phyloP scores from a whole-genome alignment of 371 early-diverging fungal species.

The Apophysomyces ossiformis region DNA sequence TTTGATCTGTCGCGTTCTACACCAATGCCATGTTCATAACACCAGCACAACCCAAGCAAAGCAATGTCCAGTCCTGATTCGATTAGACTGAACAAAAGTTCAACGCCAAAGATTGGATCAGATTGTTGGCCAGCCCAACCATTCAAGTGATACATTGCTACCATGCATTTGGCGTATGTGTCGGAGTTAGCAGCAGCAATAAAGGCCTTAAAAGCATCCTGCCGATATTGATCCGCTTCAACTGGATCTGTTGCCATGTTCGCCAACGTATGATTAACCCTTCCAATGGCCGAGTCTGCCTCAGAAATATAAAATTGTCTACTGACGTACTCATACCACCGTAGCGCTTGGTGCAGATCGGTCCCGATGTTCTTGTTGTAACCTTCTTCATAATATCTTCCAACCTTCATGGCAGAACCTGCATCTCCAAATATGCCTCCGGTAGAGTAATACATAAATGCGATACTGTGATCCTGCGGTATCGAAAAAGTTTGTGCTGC shows the following conservation, averaged over 20 bases:
- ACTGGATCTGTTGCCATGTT: neutral
- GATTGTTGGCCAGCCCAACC: neutral
- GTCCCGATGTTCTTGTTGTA: neutral
- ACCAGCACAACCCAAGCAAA: neutral
- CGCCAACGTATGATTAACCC: neutral
- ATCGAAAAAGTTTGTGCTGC: neutral
- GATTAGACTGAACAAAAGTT: neutral
- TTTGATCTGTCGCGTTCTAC: neutral
- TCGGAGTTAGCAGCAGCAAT: neutral
- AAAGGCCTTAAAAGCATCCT: neutral
- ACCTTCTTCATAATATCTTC: neutral
- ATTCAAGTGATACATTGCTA: neutral
- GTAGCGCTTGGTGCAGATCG: neutral
- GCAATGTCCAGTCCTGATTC: neutral
- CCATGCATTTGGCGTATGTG: neutral
- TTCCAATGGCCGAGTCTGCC: neutral
- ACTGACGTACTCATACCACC: neutral
- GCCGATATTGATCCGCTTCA: neutral
- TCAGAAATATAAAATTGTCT: neutral
- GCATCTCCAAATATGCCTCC: neutral
- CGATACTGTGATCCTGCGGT: neutral
- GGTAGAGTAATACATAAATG: neutral
- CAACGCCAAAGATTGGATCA: neutral
- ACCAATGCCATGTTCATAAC: neutral
- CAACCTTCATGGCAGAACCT: neutral